These are phyloP conservation scores for Capsicum rhomboideum DNA, from an alignment of 257 asterid genomes.

Conservation along the genomic window DNA sequence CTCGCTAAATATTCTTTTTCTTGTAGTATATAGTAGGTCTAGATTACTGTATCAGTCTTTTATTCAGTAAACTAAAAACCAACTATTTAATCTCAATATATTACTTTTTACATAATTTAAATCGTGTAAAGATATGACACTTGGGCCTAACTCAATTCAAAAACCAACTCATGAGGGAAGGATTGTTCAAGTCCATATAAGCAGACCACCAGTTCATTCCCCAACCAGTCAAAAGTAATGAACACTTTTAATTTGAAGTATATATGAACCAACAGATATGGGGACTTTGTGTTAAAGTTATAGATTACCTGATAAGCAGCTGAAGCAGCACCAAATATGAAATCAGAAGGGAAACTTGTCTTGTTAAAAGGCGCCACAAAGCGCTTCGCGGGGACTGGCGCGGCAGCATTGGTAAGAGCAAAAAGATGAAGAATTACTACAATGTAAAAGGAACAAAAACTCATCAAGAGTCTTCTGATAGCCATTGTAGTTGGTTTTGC, in stretches of 20 bases:
- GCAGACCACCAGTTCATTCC: too few relatives aligned
- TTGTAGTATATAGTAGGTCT: too few relatives aligned
- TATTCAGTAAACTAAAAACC: too few relatives aligned
- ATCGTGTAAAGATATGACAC: too few relatives aligned
- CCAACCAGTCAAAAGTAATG: not conserved
- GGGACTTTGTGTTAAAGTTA: not conserved
- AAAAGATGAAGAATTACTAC: not conserved
- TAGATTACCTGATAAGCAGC: slow-evolving; percentile 11
- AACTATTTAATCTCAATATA: too few relatives aligned
- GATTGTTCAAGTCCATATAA: too few relatives aligned
- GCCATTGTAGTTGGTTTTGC: not conserved
- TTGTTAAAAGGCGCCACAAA: not conserved
- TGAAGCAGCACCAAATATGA: slow-evolving; percentile 9
- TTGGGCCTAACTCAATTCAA: too few relatives aligned
- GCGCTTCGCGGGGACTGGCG: not conserved
- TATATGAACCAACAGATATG: not conserved
- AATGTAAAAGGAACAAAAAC: not conserved
- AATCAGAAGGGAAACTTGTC: slow-evolving; percentile 7
- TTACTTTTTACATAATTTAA: too few relatives aligned
- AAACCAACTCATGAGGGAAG: too few relatives aligned
- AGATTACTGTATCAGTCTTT: too few relatives aligned
- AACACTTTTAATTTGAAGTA: too few relatives aligned
- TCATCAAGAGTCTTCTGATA: not conserved
- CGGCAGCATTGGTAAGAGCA: not conserved
- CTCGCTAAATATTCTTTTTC: too few relatives aligned